A percentile compares a stretch with the other conserved stretches of the same genome.
Evolutionary conservation across 2,329 filamentous ascomycete species (phyloP).

Genomic region (Colletotrichum filicis): DNA sequence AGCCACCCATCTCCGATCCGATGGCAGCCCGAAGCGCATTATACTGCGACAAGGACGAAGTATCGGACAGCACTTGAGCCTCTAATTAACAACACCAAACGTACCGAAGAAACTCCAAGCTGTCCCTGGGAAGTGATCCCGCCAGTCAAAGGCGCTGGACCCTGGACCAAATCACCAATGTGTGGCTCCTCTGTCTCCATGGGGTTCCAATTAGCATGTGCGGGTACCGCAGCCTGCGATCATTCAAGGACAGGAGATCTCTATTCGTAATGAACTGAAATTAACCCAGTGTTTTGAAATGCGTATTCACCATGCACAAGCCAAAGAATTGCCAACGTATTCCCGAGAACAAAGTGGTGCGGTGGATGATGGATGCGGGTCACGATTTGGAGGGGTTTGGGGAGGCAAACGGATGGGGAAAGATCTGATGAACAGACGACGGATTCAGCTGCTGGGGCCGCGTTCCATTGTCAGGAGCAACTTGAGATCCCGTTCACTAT

Average conservation of each 20-base stretch:
- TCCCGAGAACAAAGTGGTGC: not conserved
- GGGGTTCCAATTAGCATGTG: conserved; percentile 15
- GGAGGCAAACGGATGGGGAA: conserved; percentile 28
- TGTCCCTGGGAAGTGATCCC: not conserved
- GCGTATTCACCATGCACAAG: conserved; percentile 11
- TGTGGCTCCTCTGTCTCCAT: conserved; percentile 5
- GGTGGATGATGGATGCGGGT: conserved; percentile 13
- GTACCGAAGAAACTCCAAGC: not conserved
- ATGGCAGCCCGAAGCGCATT: conserved; percentile 27
- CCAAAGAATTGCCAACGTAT: conserved; percentile 10
- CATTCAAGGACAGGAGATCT: not conserved
- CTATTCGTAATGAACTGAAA: conserved; percentile 1
- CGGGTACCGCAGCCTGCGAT: conserved; percentile 28
- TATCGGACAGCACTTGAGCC: not conserved
- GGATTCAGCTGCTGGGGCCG: conserved; percentile 13
- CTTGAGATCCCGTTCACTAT: not conserved
- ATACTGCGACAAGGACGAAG: not conserved
- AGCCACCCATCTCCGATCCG: not conserved
- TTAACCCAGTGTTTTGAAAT: conserved; percentile 8
- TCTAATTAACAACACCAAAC: not conserved
- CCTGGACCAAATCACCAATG: not conserved
- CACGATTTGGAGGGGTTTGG: conserved; percentile 8
- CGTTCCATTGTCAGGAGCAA: not conserved
- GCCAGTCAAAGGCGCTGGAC: conserved; percentile 1
- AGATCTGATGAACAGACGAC: conserved; percentile 28